These are phyloP conservation scores for Zymoseptoria passerinii DNA, from an alignment of 2,329 filamentous ascomycete genomes.

Conservation along the genomic window DNA sequence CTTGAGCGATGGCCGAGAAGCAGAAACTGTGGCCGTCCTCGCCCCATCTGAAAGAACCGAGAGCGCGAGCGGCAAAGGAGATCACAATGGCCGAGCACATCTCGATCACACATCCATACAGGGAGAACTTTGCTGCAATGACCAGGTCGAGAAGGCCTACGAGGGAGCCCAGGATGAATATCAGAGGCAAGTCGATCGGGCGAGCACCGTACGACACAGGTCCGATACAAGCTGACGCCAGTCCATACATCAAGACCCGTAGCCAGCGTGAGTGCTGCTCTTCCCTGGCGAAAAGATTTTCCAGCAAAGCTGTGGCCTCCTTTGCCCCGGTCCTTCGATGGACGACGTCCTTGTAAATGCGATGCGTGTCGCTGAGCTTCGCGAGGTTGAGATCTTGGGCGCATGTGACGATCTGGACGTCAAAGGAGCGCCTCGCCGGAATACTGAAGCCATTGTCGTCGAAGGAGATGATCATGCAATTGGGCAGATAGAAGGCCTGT, in stretches of 20 bases:
- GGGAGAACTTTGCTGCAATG: constrained; percentile 61
- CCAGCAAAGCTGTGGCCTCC: constrained; percentile 55
- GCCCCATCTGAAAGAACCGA: constrained; percentile 37
- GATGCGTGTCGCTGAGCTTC: constrained; percentile 63
- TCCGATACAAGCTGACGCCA: constrained; percentile 68
- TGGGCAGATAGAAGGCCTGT: constrained; percentile 85
- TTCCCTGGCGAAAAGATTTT: constrained; percentile 52
- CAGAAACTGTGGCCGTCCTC: constrained; percentile 34
- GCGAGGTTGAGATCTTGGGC: constrained; percentile 63
- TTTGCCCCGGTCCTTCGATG: constrained; percentile 64
- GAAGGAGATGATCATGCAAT: constrained; percentile 90
- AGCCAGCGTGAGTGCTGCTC: constrained; percentile 44
- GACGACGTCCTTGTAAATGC: constrained; percentile 71
- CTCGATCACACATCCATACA: constrained; percentile 51
- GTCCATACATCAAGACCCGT: constrained; percentile 59
- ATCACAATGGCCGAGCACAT: constrained; percentile 41
- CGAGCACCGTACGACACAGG: constrained; percentile 73
- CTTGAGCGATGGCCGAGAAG: constrained; percentile 43
- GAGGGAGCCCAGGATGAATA: constrained; percentile 65
- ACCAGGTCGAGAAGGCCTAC: constrained; percentile 67
- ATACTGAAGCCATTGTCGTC: constrained; percentile 48
- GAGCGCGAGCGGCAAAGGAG: constrained; percentile 40
- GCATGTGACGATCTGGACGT: constrained; percentile 64
- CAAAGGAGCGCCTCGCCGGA: constrained; percentile 57
- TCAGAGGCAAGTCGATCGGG: constrained; percentile 67